A percentile compares a stretch with the other conserved stretches of the same genome.
Conservation (phyloP, 768 basidiomycete genomes). For the Daedaleopsis sinensis region DNA sequence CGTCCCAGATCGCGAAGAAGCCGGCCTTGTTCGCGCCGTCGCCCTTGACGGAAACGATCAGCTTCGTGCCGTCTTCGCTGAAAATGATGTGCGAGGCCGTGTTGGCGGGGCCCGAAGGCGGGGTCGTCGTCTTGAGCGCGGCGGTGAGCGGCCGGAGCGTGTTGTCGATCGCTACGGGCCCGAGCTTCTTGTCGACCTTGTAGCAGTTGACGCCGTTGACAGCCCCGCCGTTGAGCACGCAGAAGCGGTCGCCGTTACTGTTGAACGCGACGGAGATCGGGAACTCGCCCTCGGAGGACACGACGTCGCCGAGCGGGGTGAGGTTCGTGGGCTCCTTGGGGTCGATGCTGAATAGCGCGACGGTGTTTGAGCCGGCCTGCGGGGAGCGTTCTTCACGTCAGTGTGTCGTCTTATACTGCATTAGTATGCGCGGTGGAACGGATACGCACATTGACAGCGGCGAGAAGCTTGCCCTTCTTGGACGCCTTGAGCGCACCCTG, state of each 20-base stretch:
- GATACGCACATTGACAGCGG: slow-evolving; percentile 29
- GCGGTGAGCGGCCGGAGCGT: slow-evolving; percentile 41
- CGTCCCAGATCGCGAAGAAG: slow-evolving; percentile 54
- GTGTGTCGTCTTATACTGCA: no score
- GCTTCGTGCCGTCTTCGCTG: slow-evolving; percentile 45
- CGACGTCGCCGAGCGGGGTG: slow-evolving; percentile 45
- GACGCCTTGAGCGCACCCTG: slow-evolving; percentile 31
- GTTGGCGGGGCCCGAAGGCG: slow-evolving; percentile 50
- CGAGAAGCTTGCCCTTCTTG: slow-evolving; percentile 23
- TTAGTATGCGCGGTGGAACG: not conserved
- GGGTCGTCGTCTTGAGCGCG: slow-evolving; percentile 52
- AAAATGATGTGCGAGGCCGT: slow-evolving; percentile 50
- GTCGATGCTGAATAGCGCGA: slow-evolving; percentile 43
- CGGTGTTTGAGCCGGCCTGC: slow-evolving; percentile 51
- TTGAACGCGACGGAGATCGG: slow-evolving; percentile 47
- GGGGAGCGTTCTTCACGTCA: not conserved
- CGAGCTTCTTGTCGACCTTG: slow-evolving; percentile 43
- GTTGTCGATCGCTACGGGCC: slow-evolving; percentile 43
- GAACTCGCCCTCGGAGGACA: slow-evolving; percentile 51
- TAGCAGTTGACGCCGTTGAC: slow-evolving; percentile 49
- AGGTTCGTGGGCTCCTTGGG: slow-evolving; percentile 45
- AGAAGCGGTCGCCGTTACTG: slow-evolving; percentile 32
- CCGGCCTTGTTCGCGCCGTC: slow-evolving; percentile 44
- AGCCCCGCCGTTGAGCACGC: slow-evolving; percentile 40
- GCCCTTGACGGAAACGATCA: slow-evolving; percentile 54